These are phyloP conservation scores for Coemansia sp. DNA, from an alignment of 192 early-diverging fungal genomes.

Conservation along the genomic window DNA sequence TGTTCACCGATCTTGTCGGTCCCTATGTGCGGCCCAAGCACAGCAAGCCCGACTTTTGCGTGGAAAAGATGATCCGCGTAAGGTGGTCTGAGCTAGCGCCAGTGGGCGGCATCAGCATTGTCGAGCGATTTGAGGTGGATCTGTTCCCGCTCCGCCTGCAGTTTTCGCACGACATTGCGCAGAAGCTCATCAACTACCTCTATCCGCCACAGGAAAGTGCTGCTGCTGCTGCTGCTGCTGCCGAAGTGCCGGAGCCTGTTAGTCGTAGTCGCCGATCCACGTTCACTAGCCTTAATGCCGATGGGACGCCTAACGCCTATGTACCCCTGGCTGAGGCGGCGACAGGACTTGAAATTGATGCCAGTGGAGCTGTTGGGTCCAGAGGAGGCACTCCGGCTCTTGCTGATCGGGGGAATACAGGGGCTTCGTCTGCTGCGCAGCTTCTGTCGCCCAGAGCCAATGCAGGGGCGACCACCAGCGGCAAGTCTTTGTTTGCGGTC, in stretches of 20 bases:
- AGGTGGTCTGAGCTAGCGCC: conserved; percentile 80
- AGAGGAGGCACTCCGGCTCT: not conserved
- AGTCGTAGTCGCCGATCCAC: not conserved
- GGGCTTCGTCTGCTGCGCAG: not conserved
- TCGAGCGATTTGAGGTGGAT: conserved; percentile 90
- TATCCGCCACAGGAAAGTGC: conserved; percentile 65
- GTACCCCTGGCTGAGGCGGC: not conserved
- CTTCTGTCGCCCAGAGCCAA: not conserved
- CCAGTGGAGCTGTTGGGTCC: not conserved
- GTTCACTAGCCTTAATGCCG: conserved; percentile 1
- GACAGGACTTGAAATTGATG: not conserved
- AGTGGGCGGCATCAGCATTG: conserved; percentile 89
- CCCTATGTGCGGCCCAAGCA: conserved; percentile 64
- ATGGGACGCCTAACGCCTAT: not conserved
- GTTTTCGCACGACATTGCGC: conserved; percentile 86
- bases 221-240: conserved; percentile 2
- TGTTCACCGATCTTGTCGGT: conserved; percentile 63
- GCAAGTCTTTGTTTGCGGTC: conserved; percentile 23
- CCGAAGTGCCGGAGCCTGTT: not conserved
- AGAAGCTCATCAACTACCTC: conserved; percentile 77
- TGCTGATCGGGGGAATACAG: conserved; percentile 2
- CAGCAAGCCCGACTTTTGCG: conserved; percentile 68
- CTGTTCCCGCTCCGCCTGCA: conserved; percentile 82
- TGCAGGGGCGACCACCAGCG: not conserved
- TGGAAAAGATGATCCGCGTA: conserved; percentile 89